Percentiles rank a stretch among this genome's conserved stretches.
Conservation (phyloP, 2,329 filamentous ascomycete genomes). For the Cordyceps tenuipes region DNA sequence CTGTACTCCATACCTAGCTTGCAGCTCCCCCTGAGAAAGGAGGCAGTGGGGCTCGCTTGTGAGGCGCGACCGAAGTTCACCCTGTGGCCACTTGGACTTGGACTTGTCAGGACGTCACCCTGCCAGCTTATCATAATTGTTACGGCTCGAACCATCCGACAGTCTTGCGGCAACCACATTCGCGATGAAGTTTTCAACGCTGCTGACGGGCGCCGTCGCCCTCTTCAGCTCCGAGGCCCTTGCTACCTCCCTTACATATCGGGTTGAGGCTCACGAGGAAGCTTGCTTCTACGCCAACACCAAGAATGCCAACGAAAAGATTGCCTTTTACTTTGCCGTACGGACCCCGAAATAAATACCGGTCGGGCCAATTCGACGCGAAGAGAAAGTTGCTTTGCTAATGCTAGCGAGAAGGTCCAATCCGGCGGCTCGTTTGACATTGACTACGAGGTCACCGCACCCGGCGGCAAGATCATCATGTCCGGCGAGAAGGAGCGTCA, state of each 20-base stretch:
- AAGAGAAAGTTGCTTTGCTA: neutral
- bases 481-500: constrained; percentile 86
- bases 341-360: constrained; percentile 24
- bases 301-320: constrained; percentile 71
- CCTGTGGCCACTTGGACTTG: neutral
- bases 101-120: neutral
- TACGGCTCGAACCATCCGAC: neutral
- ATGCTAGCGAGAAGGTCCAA: constrained; percentile 62
- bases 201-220: constrained; percentile 63
- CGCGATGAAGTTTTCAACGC: constrained; percentile 57
- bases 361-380: neutral
- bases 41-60: neutral
- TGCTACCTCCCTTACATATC: constrained; percentile 91
- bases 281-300: constrained; percentile 89
- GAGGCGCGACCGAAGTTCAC: constrained; percentile 10
- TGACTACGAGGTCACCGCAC: constrained; percentile 82
- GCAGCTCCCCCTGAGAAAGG: constrained; percentile 5
- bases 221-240: constrained; percentile 58
- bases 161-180: neutral
- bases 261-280: constrained; percentile 81
- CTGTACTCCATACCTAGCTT: no score
- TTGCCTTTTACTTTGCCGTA: constrained; percentile 98
- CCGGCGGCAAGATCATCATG: constrained; percentile 71
- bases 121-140: constrained; percentile 20
- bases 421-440: constrained; percentile 96